Conservation (phyloP, 352 stramenopile genomes). For the Phytophthora crassamura region DNA sequence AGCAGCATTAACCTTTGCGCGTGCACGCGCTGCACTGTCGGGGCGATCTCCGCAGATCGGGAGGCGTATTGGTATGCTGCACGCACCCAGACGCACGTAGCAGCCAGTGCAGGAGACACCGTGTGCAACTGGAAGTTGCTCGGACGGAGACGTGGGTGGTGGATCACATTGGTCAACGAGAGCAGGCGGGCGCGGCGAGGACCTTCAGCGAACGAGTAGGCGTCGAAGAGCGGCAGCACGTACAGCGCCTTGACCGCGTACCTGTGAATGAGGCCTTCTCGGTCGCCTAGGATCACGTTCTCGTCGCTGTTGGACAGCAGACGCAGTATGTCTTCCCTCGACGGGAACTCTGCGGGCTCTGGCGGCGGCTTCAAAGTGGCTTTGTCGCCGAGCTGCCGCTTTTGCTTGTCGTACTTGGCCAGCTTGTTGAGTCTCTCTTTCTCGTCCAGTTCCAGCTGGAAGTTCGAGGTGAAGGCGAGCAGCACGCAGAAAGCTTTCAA, state of each 20-base stretch:
- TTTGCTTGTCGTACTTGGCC: slow-evolving; percentile 34
- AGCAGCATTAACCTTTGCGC: slow-evolving; percentile 66
- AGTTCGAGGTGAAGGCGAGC: slow-evolving; percentile 80
- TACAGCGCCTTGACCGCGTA: slow-evolving; percentile 85
- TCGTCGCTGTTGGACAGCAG: slow-evolving; percentile 81
- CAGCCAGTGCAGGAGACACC: slow-evolving; percentile 67
- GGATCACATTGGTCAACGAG: slow-evolving; percentile 69
- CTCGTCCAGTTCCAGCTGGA: slow-evolving; percentile 50
- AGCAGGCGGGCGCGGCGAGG: slow-evolving; percentile 64
- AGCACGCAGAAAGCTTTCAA: slow-evolving; percentile 73
- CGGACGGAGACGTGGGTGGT: slow-evolving; percentile 72
- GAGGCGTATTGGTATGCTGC: slow-evolving; percentile 77
- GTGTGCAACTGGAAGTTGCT: slow-evolving; percentile 69
- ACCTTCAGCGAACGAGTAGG: slow-evolving; percentile 81
- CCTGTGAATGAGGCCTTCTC: slow-evolving; percentile 78
- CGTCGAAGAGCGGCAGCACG: slow-evolving; percentile 79
- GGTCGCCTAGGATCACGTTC: slow-evolving; percentile 81
- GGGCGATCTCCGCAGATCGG: slow-evolving; percentile 70
- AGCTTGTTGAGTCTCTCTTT: slow-evolving; percentile 25
- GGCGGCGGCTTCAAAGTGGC: slow-evolving; percentile 15
- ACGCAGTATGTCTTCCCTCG: slow-evolving; percentile 65
- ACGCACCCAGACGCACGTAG: slow-evolving; percentile 74
- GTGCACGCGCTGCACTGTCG: slow-evolving; percentile 62
- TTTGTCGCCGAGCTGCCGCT: slow-evolving; percentile 26
- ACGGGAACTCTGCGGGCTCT: slow-evolving; percentile 46